phyloP scores from a whole-genome alignment of 2,329 filamentous ascomycete species.

The Lachnellula arida region DNA sequence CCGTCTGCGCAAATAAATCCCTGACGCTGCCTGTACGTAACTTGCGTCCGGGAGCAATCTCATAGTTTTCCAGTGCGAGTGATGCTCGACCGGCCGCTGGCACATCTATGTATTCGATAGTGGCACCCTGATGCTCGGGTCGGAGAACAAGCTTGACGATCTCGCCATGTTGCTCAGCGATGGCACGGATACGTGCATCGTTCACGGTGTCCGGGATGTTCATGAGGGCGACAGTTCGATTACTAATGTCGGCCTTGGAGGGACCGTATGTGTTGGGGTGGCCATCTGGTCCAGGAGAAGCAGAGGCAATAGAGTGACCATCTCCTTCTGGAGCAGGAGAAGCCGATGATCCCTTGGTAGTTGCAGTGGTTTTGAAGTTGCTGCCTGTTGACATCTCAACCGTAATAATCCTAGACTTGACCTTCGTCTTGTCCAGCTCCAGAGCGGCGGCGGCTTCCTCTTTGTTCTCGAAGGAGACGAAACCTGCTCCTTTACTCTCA shows the following conservation, averaged over 20 bases:
- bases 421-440: conserved; percentile 65
- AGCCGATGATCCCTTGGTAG: conserved; percentile 35
- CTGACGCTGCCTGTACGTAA: conserved; percentile 51
- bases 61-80: conserved; percentile 51
- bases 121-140: conserved; percentile 77
- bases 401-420: conserved; percentile 62
- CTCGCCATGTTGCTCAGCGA: conserved; percentile 66
- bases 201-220: conserved; percentile 91
- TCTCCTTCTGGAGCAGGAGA: conserved; percentile 32
- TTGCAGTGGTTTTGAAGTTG: conserved; percentile 53
- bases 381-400: conserved; percentile 57
- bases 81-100: conserved; percentile 66
- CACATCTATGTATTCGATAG: conserved; percentile 71
- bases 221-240: conserved; percentile 75
- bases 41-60: conserved; percentile 47
- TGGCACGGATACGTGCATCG: conserved; percentile 70
- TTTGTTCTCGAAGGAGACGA: conserved; percentile 69
- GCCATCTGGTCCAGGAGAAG: conserved; percentile 25
- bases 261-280: conserved; percentile 30
- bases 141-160: conserved; percentile 74
- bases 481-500: conserved; percentile 71
- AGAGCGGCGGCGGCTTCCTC: conserved; percentile 64
- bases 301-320: conserved; percentile 30
- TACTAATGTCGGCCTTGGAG: conserved; percentile 47
- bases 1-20: conserved; percentile 50